Conservation (phyloP, 1,284 basidiomycete genomes). For the Apiotrichum laibachii region DNA sequence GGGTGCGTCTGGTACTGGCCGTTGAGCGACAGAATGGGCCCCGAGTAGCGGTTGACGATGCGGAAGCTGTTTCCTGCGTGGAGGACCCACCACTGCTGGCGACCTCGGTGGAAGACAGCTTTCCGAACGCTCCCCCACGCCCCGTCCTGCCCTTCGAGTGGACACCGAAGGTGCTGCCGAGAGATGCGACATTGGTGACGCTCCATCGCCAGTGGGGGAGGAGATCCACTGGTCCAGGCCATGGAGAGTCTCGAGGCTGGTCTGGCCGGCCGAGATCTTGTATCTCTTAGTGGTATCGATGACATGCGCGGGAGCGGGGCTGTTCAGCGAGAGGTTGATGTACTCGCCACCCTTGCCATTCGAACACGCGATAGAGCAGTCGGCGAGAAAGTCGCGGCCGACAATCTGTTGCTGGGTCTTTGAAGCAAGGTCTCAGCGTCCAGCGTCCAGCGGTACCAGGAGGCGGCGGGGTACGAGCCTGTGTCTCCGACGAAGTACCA, state of each 20-base stretch:
- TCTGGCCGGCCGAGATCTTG: background rate
- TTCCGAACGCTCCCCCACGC: constrained; percentile 1
- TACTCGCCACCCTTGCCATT: constrained; percentile 11
- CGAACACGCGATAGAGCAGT: constrained; percentile 20
- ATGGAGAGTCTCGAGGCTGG: background rate
- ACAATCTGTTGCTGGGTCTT: constrained; percentile 5
- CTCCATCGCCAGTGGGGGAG: constrained; percentile 7
- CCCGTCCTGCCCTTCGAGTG: background rate
- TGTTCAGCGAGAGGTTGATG: constrained; percentile 11
- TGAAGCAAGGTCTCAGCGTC: constrained; percentile 6
- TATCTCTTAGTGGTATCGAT: constrained; percentile 7
- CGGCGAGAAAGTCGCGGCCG: constrained; percentile 11
- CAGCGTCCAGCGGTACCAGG: constrained; percentile 18
- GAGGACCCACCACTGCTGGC: constrained; percentile 20
- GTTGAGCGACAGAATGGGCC: constrained; percentile 2
- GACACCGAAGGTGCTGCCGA: background rate
- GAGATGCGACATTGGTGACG: background rate
- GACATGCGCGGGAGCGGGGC: background rate
- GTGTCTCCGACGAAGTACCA: constrained; percentile 17
- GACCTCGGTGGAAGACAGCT: background rate
- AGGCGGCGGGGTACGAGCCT: constrained; percentile 13
- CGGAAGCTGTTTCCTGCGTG: constrained; percentile 9
- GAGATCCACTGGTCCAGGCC: background rate
- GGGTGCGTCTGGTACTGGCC: background rate
- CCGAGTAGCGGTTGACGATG: constrained; percentile 18